Evolutionary conservation across 2,329 filamentous ascomycete genomes (phyloP), one percentile per base, ranked within the genome.

Genomic region (Fusarium sacchari): DNA sequence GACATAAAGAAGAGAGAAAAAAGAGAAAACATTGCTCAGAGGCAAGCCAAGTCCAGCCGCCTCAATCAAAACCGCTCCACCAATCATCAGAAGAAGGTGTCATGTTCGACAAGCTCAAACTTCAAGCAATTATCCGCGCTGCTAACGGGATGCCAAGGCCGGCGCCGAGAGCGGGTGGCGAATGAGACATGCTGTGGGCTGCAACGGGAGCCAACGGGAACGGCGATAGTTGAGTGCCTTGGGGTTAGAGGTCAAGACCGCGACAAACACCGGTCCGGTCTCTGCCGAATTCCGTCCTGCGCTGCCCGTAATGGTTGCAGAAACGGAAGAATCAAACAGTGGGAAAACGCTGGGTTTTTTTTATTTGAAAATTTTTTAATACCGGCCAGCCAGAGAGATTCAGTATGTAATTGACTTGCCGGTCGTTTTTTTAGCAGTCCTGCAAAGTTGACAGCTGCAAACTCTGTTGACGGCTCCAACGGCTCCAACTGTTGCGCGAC

Each of bases 141-240:
- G 65, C 50, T 58, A 64, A 58, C 44, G 30, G 30, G 60, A 60
- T 34, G 71, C 71, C 71, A 74, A 74, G 67, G 22, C 52, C 46
- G 43, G 14, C 65, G 55, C 64, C 53, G 47, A 69, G 60, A 65
- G 65, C 32, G 49, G 50, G 72, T 74, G 72, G 71, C 72, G 66
- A 74, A 69, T 53, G 28, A 72, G 32, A 36, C 49, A 24, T 56
- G 55, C 18, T 55, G 28, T 58, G 64, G 56, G 60, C 50, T 46
- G 42, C 46, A 57, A 57, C 60, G 71, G 71, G 47, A 74, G 64
- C 59, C 56, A 74, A 72, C 71, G 64, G 71, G 55, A 58, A 60
- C 53, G 57, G 59, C 40, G 63, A 68, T 57, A 58, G 24, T 47
- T 42, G 55, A 47, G 59, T 28, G 34, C 26, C 46, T 39, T 28